Evolutionary conservation across 2,329 filamentous ascomycete genomes (phyloP).

Genomic region (Botrytis tulipae): DNA sequence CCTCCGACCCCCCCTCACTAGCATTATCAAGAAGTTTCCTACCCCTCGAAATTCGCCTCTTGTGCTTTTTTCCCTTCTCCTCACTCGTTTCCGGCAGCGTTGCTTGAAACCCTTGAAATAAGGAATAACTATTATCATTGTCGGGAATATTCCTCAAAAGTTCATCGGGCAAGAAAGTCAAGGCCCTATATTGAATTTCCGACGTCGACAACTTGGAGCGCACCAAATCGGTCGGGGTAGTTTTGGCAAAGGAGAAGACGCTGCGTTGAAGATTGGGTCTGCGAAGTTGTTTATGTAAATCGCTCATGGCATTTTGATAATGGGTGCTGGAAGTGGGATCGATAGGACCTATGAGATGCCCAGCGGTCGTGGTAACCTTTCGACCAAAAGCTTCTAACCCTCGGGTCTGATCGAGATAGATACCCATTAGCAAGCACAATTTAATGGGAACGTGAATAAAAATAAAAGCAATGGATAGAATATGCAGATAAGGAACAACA

Average conservation of each 20-base stretch:
- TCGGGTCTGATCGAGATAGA: conserved; percentile 58
- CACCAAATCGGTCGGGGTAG: conserved; percentile 89
- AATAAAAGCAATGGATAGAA: neutral
- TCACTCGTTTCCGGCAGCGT: conserved; percentile 72
- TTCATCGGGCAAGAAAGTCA: conserved; percentile 86
- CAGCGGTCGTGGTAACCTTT: conserved; percentile 92
- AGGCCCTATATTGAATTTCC: conserved; percentile 91
- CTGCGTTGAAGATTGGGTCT: conserved; percentile 81
- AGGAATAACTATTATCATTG: conserved; percentile 78
- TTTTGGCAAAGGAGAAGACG: conserved; percentile 87
- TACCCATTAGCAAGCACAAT: conserved; percentile 13
- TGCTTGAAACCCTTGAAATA: conserved; percentile 96
- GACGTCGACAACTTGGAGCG: conserved; percentile 84
- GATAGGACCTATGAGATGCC: conserved; percentile 76
- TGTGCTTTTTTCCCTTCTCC: conserved; percentile 62
- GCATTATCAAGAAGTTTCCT: conserved; percentile 71
- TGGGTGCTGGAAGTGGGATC: conserved; percentile 59
- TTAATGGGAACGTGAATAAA: neutral
- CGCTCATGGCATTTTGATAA: conserved; percentile 84
- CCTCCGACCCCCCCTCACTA: conserved; percentile 35
- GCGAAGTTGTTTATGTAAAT: conserved; percentile 85
- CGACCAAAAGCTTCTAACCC: conserved; percentile 89
- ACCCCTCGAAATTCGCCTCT: conserved; percentile 68
- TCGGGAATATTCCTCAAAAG: conserved; percentile 87
- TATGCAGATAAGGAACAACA: neutral